Conservation (phyloP, 306 rosid species). For the Quercus robur region DNA sequence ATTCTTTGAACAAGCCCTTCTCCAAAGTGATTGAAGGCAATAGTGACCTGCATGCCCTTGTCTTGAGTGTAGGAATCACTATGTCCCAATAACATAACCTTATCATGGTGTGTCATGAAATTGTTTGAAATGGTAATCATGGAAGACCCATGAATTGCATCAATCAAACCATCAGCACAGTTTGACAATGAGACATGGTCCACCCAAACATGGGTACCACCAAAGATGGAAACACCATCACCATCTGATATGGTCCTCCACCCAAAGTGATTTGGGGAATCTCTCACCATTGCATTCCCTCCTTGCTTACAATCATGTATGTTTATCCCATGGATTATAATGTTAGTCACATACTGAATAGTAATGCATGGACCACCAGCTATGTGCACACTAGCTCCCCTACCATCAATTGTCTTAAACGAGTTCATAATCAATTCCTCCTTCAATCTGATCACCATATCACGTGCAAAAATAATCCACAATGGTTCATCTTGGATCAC, state of each 20-base stretch:
- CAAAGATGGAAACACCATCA: constrained; percentile 92
- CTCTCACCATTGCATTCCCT: constrained; percentile 82
- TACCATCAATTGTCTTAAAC: constrained; percentile 85
- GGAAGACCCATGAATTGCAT: constrained; percentile 84
- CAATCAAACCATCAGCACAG: constrained; percentile 76
- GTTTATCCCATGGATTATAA: constrained; percentile 74
- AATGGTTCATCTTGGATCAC: constrained; percentile 91
- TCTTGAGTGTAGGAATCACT: constrained; percentile 81
- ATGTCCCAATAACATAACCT: constrained; percentile 92
- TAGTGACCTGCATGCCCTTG: constrained; percentile 91
- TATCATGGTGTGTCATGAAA: constrained; percentile 95
- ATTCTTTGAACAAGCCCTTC: constrained; percentile 96
- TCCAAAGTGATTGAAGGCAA: constrained; percentile 94
- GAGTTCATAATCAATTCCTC: constrained; percentile 96
- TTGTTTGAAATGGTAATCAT: constrained; percentile 91
- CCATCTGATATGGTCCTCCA: constrained; percentile 93
- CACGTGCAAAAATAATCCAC: constrained; percentile 87
- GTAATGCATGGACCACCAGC: constrained; percentile 98
- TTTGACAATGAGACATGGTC: constrained; percentile 89
- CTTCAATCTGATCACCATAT: constrained; percentile 79
- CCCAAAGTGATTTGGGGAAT: constrained; percentile 80
- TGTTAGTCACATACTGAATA: constrained; percentile 74
- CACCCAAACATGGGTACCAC: constrained; percentile 93
- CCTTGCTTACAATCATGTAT: constrained; percentile 90
- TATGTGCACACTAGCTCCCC: constrained; percentile 93